These are phyloP conservation scores for Anthracocystis panici-leucophaei DNA, from an alignment of 1,284 basidiomycete genomes.

Conservation along the genomic window DNA sequence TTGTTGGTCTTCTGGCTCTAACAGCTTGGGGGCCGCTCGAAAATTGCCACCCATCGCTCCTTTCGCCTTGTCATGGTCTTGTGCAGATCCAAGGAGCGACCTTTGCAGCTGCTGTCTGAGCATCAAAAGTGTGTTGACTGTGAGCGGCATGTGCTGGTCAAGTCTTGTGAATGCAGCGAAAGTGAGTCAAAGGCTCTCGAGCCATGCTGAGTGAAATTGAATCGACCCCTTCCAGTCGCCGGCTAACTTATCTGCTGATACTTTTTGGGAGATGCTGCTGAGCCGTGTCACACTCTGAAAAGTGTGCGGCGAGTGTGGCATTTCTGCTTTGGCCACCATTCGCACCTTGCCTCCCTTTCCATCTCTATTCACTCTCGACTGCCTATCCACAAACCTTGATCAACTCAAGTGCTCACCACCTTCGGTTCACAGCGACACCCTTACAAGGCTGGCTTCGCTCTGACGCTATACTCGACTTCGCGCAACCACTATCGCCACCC, in stretches of 20 bases:
- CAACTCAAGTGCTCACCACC: not conserved
- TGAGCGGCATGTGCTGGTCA: too few species aligned
- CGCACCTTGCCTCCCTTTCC: not conserved
- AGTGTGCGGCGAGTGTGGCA: not conserved
- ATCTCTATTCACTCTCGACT: not conserved
- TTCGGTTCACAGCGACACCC: not conserved
- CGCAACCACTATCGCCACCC: constrained; percentile 2
- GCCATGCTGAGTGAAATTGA: constrained; percentile 1
- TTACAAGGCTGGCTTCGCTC: not conserved
- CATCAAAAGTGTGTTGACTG: too few species aligned
- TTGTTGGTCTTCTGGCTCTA: not conserved
- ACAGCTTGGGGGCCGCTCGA: not conserved
- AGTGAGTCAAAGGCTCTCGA: not conserved
- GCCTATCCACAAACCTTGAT: not conserved
- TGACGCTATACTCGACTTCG: not conserved
- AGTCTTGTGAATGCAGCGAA: not conserved
- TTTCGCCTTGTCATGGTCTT: not conserved
- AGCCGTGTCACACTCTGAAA: not conserved
- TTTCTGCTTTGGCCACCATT: constrained; percentile 8
- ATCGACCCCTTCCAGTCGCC: not conserved
- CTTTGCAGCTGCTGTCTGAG: too few species aligned
- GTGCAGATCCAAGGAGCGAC: too few species aligned
- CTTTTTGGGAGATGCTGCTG: not conserved
- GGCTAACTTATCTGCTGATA: constrained; percentile 5
- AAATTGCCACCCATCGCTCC: not conserved